Conservation (phyloP, 148 eudicot species). For the Pharnaceum exiguum region DNA sequence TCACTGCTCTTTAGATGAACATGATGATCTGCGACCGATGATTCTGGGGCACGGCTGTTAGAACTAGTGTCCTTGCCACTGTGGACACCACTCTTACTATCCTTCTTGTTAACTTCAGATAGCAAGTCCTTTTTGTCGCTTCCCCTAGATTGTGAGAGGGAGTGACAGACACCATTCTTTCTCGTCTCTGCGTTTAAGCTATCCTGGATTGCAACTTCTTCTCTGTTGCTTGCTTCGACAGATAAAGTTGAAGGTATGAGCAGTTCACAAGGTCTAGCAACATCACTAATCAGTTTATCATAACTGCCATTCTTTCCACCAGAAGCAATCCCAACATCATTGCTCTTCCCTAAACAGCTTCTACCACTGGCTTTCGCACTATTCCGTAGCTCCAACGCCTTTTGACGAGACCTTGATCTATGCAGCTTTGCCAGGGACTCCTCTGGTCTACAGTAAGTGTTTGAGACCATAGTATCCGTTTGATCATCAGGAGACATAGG, state of each 20-base stretch:
- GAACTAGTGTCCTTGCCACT: slow-evolving; percentile 9
- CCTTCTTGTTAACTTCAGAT: slow-evolving; percentile 9
- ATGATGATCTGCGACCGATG: not conserved
- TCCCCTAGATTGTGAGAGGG: slow-evolving; percentile 7
- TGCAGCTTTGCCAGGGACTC: slow-evolving; percentile 53
- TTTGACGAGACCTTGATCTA: slow-evolving; percentile 87
- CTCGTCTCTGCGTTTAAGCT: slow-evolving; percentile 10
- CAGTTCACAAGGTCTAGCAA: slow-evolving; percentile 2
- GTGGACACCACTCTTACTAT: slow-evolving; percentile 7
- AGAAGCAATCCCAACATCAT: slow-evolving; percentile 15
- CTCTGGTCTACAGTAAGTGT: slow-evolving; percentile 34
- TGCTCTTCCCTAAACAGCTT: slow-evolving; percentile 30
- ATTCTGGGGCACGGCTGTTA: slow-evolving; percentile 2
- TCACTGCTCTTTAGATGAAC: not conserved
- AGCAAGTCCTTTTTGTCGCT: not conserved
- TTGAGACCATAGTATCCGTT: slow-evolving; percentile 26
- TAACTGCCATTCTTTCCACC: not conserved
- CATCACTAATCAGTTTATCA: slow-evolving; percentile 14
- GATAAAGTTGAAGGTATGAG: slow-evolving; percentile 9
- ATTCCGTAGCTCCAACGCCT: slow-evolving; percentile 73
- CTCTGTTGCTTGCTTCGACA: not conserved
- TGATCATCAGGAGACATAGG: slow-evolving; percentile 51
- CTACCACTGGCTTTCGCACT: slow-evolving; percentile 46
- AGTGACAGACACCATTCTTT: slow-evolving; percentile 3
- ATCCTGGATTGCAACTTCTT: slow-evolving; percentile 6